Conservation (phyloP, 441 rosid genomes). For the Mallotus japonicus region DNA sequence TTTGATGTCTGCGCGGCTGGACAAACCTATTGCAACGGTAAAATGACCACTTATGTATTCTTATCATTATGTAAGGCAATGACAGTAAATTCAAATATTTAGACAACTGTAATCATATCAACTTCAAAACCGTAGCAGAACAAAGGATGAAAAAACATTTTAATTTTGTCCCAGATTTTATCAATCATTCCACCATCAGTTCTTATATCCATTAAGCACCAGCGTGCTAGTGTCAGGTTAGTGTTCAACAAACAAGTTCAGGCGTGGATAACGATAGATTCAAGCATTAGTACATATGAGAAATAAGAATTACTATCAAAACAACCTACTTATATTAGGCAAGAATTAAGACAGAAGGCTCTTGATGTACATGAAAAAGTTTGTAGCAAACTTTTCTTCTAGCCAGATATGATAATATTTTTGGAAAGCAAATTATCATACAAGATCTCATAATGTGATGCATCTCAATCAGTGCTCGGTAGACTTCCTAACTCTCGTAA, state of each 20-base stretch:
- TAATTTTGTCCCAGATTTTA: not conserved
- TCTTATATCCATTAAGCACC: not conserved
- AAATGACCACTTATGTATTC: conserved; percentile 5
- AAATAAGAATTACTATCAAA: not conserved
- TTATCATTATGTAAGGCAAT: conserved; percentile 16
- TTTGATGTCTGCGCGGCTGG: not conserved
- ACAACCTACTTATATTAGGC: not conserved
- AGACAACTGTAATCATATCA: conserved; percentile 4
- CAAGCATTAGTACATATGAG: not conserved
- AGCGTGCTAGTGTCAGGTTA: not conserved
- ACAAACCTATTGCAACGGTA: conserved; percentile 27
- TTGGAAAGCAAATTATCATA: not conserved
- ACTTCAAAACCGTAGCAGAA: not conserved
- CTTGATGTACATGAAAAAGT: not conserved
- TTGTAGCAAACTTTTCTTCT: not conserved
- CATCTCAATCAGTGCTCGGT: conserved; percentile 4
- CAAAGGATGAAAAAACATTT: not conserved
- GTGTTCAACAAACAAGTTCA: no score
- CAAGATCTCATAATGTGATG: not conserved
- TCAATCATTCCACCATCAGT: not conserved
- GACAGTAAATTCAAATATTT: not conserved
- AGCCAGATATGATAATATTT: not conserved
- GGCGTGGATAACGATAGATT: not conserved
- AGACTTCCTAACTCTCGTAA: conserved; percentile 32
- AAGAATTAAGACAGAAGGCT: not conserved